A percentile compares a stretch with the other conserved stretches of the same genome.
These are phyloP conservation scores for Cnidoscolus chayamansa DNA, from an alignment of 441 rosid genomes.

Conservation along the genomic window DNA sequence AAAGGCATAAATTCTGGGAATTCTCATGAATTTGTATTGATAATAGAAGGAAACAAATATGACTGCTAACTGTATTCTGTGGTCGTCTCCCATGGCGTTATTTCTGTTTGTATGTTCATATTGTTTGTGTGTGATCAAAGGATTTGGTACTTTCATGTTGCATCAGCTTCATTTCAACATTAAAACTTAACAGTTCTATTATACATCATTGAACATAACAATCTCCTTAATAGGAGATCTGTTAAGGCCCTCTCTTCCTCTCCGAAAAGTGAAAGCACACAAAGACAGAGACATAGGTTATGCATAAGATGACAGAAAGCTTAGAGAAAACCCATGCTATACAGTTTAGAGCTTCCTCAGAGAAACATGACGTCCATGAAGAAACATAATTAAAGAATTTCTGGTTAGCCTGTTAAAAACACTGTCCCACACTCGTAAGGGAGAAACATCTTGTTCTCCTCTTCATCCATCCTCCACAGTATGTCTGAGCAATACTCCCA, in stretches of 20 bases:
- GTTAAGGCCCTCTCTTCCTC: slow-evolving; percentile 30
- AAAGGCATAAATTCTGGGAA: not conserved
- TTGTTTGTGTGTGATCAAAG: not conserved
- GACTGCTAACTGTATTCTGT: not conserved
- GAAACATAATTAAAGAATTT: slow-evolving; percentile 52
- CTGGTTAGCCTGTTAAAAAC: slow-evolving; percentile 48
- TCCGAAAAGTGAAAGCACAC: slow-evolving; percentile 44
- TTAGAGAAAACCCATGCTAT: slow-evolving; percentile 35
- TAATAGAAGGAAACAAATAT: not conserved
- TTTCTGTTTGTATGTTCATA: not conserved
- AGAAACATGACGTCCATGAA: slow-evolving; percentile 38
- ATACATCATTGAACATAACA: slow-evolving; percentile 37
- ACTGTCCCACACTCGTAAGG: slow-evolving; percentile 39
- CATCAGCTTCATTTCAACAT: slow-evolving; percentile 7
- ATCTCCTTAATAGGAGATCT: slow-evolving; percentile 33
- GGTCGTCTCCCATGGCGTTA: not conserved
- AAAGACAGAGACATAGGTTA: slow-evolving; percentile 31
- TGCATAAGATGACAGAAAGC: slow-evolving; percentile 41
- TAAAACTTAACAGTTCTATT: slow-evolving; percentile 31
- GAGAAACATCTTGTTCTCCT: slow-evolving; percentile 49
- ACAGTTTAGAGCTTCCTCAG: slow-evolving; percentile 42
- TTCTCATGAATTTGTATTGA: not conserved
- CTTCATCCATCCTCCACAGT: slow-evolving; percentile 66
- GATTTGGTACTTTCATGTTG: not conserved
- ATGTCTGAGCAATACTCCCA: slow-evolving; percentile 58